A percentile compares a stretch with the other conserved stretches of the same genome.
Conservation (phyloP, 2,329 filamentous ascomycete species). For the Aspergillus ochraceus region DNA sequence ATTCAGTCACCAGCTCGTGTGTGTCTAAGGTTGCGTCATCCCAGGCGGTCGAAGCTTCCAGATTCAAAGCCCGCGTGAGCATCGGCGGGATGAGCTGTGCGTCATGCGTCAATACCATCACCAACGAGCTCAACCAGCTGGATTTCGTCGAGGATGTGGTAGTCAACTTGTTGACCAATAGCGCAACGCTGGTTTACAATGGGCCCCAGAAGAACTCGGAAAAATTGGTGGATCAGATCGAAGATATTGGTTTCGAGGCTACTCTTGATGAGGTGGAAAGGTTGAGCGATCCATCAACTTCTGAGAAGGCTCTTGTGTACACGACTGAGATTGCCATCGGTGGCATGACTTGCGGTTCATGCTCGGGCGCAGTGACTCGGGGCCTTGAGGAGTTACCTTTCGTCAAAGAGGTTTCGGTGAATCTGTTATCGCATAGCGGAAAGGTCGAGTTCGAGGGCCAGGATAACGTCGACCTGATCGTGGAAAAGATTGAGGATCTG, state of each 20-base stretch:
- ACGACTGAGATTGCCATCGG: conserved; percentile 52
- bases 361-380: conserved; percentile 50
- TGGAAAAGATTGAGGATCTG: conserved; percentile 55
- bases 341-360: conserved; percentile 61
- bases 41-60: conserved; percentile 2
- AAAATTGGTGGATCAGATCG: conserved; percentile 49
- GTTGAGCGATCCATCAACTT: conserved; percentile 6
- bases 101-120: conserved; percentile 65
- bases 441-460: conserved; percentile 51
- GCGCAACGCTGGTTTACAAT: conserved; percentile 60
- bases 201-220: conserved; percentile 49
- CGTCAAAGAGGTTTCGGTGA: conserved; percentile 51
- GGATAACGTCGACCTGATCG: conserved; percentile 46
- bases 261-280: conserved; percentile 38
- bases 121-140: conserved; percentile 57
- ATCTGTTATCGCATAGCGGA: conserved; percentile 53
- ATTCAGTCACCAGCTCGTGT: conserved; percentile 15
- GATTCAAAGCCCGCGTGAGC: conserved; percentile 40
- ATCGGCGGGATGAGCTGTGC: conserved; percentile 75
- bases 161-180: conserved; percentile 68
- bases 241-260: conserved; percentile 52
- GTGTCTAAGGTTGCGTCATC: conserved; percentile 7
- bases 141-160: conserved; percentile 59
- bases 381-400: conserved; percentile 49
- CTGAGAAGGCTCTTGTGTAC: conserved; percentile 19